Base-by-base conservation (phyloP, 805 yeast genomes). In the Barnettozyma salicaria region DNA sequence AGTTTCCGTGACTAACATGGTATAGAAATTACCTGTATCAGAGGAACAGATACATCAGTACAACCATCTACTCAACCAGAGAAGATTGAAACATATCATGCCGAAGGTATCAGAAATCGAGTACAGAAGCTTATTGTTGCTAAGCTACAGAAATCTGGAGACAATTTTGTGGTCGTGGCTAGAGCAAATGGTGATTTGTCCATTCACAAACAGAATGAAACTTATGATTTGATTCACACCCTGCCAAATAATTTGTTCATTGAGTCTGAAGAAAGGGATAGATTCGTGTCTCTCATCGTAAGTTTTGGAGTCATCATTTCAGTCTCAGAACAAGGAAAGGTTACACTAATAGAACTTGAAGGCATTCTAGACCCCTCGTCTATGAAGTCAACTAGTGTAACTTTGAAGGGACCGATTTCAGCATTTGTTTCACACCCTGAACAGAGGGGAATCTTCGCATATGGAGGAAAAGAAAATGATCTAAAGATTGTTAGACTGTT, bases 381-480 rank as follows among this genome's bases (percentile, higher is more conserved):
- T 43, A 43, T 22, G 43, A 45, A 14, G 26, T 53, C 10, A 27
- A 44, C 41, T 6, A 37, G 55, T 1, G 48, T 49, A 30, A 45
- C 56, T 19, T 47, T 78, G 7, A 61, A 59, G 27, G 76, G 70
- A 4, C 75, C 78, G 6, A 55, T 80, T 27, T 61, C 67, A 39
- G 58, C 76, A 25, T 73, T 72, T 52, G 55, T 59, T 10, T 56
- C 61, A 22, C 76, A 76, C 49, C 79, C 78, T 4, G 50, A 56
- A 12, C 67, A 64, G 16, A 55, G 57, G 7, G 72, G 74, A 17
- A 56, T 78, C 2, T 76, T 83, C 58, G 95, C 92, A 1, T 74
- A 66, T 50, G 97, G 97, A 24, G 98, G 97, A 20, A 76, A 85
- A 52, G 94, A 88, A 49, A 77, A 77, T 41, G 89, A 85, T 55